Evolutionary conservation across 177 flowering plant genomes (phyloP).

Genomic region (Telopea speciosissima): DNA sequence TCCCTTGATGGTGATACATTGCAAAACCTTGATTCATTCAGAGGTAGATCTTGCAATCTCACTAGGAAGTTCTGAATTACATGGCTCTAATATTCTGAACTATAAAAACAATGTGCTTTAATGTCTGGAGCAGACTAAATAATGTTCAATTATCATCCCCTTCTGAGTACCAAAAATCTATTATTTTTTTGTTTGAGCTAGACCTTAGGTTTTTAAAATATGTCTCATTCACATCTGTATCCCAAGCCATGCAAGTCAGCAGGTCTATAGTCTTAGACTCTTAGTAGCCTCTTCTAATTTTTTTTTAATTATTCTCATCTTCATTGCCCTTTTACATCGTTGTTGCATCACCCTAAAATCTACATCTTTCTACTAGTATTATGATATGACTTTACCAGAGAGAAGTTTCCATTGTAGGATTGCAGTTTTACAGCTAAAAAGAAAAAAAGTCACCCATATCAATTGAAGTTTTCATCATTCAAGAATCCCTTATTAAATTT

Average conservation of each 20-base stretch:
- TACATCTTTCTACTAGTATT: not conserved
- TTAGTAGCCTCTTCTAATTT: not conserved
- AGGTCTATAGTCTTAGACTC: too few relatives aligned
- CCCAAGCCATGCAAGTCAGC: not conserved
- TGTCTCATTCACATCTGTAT: not conserved
- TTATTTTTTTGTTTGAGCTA: not conserved
- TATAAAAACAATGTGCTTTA: too few relatives aligned
- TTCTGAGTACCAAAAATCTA: too few relatives aligned
- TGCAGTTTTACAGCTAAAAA: not conserved
- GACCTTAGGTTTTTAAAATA: not conserved
- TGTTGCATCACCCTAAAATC: not conserved
- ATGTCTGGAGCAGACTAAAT: too few relatives aligned
- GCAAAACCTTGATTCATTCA: slow-evolving; percentile 62
- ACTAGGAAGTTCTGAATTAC: not conserved
- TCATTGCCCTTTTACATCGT: not conserved
- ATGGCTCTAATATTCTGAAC: not conserved
- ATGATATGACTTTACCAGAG: not conserved
- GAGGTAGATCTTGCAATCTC: slow-evolving; percentile 39
- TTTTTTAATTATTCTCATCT: not conserved
- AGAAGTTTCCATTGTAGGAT: not conserved
- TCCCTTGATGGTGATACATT: slow-evolving; percentile 72
- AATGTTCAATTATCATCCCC: too few relatives aligned
- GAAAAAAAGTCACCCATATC: not conserved
- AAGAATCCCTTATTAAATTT: not conserved
- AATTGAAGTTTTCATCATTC: not conserved